Evolutionary conservation across 352 stramenopile genomes (phyloP).

Genomic region (Phytophthora pluvialis): DNA sequence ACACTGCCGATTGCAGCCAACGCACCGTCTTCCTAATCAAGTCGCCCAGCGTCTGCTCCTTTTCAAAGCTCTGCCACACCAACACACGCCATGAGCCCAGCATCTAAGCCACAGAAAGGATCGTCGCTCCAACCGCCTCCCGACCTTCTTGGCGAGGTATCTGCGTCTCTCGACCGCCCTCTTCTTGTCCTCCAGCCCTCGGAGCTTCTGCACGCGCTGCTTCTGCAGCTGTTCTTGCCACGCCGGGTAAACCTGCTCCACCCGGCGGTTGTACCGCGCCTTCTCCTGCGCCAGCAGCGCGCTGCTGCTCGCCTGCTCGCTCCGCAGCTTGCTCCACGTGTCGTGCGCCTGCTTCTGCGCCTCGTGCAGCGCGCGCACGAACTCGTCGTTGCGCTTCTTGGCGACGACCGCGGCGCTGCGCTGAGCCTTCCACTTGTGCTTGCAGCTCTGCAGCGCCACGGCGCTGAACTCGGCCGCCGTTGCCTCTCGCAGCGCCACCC

Average conservation of each 20-base stretch:
- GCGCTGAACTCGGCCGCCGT: slow-evolving; percentile 81
- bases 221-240: slow-evolving; percentile 76
- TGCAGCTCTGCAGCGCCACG: slow-evolving; percentile 65
- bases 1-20: not conserved
- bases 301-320: slow-evolving; percentile 49
- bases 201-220: slow-evolving; percentile 59
- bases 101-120: not conserved
- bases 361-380: slow-evolving; percentile 56
- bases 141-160: slow-evolving; percentile 77
- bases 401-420: slow-evolving; percentile 45
- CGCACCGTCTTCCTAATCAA: slow-evolving; percentile 75
- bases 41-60: slow-evolving; percentile 72
- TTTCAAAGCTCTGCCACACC: slow-evolving; percentile 73
- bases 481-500: slow-evolving; percentile 69
- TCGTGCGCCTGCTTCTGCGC: slow-evolving; percentile 64
- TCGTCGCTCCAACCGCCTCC: not conserved
- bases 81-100: not conserved
- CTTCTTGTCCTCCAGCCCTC: slow-evolving; percentile 78
- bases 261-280: slow-evolving; percentile 55
- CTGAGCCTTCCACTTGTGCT: slow-evolving; percentile 67
- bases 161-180: slow-evolving; percentile 67
- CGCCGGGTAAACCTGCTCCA: slow-evolving; percentile 72
- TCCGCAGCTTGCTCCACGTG: slow-evolving; percentile 41
- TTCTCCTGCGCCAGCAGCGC: slow-evolving; percentile 69
- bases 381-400: slow-evolving; percentile 72